Conservation (phyloP, 805 yeast genomes). For the Hermanozyma aechmeae region DNA sequence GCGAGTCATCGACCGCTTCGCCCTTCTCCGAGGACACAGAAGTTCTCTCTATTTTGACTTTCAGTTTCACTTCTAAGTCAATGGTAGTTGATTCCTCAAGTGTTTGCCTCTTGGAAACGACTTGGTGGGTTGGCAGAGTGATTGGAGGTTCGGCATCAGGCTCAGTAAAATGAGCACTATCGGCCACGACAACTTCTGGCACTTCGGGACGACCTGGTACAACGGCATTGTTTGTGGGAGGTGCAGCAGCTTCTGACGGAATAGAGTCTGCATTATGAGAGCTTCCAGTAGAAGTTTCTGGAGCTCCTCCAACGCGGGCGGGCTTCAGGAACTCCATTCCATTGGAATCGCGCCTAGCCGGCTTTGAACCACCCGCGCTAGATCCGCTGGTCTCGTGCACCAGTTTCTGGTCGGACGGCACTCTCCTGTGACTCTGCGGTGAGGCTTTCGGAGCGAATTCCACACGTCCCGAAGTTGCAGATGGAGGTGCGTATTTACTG, state of each 20-base stretch:
- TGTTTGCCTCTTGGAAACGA: neutral
- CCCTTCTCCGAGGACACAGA: neutral
- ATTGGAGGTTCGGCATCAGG: too few relatives aligned
- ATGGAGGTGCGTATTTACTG: too few relatives aligned
- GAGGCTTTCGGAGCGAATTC: constrained; percentile 3
- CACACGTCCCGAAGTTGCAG: too few relatives aligned
- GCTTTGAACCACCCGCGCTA: too few relatives aligned
- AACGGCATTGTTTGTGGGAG: too few relatives aligned
- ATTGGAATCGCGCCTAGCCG: neutral
- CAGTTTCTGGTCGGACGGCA: neutral
- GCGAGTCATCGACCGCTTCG: neutral
- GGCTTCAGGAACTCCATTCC: too few relatives aligned
- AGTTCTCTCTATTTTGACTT: neutral
- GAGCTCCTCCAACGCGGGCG: neutral
- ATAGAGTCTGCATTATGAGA: constrained; percentile 6
- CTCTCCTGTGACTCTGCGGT: neutral
- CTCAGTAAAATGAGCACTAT: too few relatives aligned
- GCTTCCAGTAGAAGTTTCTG: constrained; percentile 10
- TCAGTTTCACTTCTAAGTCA: neutral
- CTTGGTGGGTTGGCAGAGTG: neutral
- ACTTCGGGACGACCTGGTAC: too few relatives aligned
- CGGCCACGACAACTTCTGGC: too few relatives aligned
- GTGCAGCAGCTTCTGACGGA: too few relatives aligned
- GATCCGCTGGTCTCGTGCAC: too few relatives aligned
- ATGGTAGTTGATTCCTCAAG: neutral